These are phyloP conservation scores for Xylaria curta DNA, from an alignment of 495 filamentous ascomycete species.

Conservation along the genomic window DNA sequence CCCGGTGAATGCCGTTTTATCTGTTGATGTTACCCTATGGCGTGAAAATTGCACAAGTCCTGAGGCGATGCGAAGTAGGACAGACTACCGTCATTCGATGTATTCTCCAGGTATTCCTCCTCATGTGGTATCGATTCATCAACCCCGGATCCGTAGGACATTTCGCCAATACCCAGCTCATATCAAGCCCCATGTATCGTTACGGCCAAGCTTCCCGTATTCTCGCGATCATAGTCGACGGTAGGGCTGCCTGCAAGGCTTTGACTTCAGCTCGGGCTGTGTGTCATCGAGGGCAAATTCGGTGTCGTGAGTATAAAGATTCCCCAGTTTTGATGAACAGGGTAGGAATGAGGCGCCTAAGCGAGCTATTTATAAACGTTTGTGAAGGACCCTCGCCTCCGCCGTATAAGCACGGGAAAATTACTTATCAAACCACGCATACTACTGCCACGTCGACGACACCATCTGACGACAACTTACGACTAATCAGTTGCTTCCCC, in stretches of 20 bases:
- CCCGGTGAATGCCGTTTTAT: background rate
- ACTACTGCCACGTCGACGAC: constrained; percentile 15
- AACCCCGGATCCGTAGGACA: background rate
- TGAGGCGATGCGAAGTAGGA: background rate
- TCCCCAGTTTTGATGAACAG: constrained; percentile 14
- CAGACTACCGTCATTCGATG: background rate
- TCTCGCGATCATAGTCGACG: background rate
- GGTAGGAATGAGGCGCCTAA: constrained; percentile 20
- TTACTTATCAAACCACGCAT: background rate
- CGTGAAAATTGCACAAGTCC: background rate
- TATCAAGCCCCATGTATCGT: background rate
- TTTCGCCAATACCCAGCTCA: background rate
- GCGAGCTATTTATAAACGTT: constrained; percentile 28
- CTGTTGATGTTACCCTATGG: background rate
- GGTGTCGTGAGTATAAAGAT: constrained; percentile 5
- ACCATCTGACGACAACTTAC: constrained; percentile 9
- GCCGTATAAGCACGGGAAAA: constrained; percentile 12
- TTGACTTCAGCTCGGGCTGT: constrained; percentile 12
- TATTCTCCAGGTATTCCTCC: constrained; percentile 18
- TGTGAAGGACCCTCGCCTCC: background rate
- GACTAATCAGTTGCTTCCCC: background rate
- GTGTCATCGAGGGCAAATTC: background rate
- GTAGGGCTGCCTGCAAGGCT: background rate
- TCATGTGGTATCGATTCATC: constrained; percentile 1
- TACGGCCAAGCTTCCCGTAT: background rate